Conservation (phyloP, 192 early-diverging fungal genomes). For the Radiomyces spectabilis region DNA sequence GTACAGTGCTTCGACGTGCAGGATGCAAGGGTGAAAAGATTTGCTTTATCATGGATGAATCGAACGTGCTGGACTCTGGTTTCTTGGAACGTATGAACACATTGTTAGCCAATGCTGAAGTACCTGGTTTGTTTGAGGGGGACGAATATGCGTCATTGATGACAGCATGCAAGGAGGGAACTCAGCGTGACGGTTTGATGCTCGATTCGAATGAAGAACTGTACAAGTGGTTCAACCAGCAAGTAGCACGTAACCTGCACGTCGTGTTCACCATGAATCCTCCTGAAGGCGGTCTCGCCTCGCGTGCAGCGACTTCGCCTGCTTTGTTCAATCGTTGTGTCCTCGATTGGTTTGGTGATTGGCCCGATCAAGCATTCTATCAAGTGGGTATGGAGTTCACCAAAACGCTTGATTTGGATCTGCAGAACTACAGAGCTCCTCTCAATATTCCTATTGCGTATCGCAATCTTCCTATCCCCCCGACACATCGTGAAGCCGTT, state of each 20-base stretch:
- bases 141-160: conserved; percentile 93
- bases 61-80: conserved; percentile 91
- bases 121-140: conserved; percentile 98
- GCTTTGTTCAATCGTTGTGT: conserved; percentile 99
- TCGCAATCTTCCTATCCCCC: conserved; percentile 58
- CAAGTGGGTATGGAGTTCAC: conserved; percentile 99
- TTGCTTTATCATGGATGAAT: conserved; percentile 97
- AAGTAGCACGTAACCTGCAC: conserved; percentile 95
- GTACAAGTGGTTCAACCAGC: conserved; percentile 96
- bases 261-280: conserved; percentile 99
- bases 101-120: conserved; percentile 95
- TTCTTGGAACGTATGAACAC: conserved; percentile 99
- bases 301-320: conserved; percentile 93
- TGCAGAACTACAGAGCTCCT: conserved; percentile 59
- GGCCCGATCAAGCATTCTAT: conserved; percentile 96
- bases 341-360: conserved; percentile 99
- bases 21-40: conserved; percentile 98
- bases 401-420: conserved; percentile 78
- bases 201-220: conserved; percentile 92
- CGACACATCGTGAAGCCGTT: conserved; percentile 76
- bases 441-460: conserved; percentile 70
- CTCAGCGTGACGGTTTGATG: conserved; percentile 87
- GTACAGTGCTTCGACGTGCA: conserved; percentile 77
- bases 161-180: conserved; percentile 92
- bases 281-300: conserved; percentile 83